phyloP scores from a whole-genome alignment of 768 basidiomycete genomes.

The Serendipita sp. region DNA sequence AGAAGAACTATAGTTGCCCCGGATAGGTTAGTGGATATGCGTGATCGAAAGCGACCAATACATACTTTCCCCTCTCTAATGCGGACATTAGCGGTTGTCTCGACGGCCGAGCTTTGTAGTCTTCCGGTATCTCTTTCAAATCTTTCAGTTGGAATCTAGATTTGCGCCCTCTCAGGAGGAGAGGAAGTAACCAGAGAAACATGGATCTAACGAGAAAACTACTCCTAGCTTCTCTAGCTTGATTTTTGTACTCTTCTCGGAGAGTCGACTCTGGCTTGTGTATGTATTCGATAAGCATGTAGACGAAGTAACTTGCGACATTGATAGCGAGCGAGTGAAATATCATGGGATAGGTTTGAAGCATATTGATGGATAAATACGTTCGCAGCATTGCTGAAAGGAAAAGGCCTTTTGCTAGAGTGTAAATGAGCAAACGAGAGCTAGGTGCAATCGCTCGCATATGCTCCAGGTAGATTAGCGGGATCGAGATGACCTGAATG shows the following conservation, averaged over 20 bases:
- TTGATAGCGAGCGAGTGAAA: neutral
- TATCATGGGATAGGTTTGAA: neutral
- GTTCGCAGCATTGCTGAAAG: neutral
- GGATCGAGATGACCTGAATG: neutral
- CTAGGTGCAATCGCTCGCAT: neutral
- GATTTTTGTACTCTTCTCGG: neutral
- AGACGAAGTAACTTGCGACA: neutral
- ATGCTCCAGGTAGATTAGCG: neutral
- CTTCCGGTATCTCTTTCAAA: neutral
- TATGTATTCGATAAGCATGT: neutral
- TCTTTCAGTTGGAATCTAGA: neutral
- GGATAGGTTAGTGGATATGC: neutral
- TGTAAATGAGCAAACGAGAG: neutral
- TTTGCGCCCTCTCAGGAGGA: neutral
- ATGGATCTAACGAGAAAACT: neutral
- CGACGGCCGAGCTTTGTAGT: neutral
- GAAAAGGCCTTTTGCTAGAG: neutral
- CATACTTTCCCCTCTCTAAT: neutral
- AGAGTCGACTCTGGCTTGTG: neutral
- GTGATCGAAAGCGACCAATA: neutral
- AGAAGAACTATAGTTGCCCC: neutral
- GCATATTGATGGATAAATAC: neutral
- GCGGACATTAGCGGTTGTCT: neutral
- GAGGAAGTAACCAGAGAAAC: neutral
- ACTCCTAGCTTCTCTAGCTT: neutral